A percentile compares a stretch with the other conserved stretches of the same genome.
Conservation (phyloP, 495 filamentous ascomycete genomes). For the Hypomontagnella submonticulosa region DNA sequence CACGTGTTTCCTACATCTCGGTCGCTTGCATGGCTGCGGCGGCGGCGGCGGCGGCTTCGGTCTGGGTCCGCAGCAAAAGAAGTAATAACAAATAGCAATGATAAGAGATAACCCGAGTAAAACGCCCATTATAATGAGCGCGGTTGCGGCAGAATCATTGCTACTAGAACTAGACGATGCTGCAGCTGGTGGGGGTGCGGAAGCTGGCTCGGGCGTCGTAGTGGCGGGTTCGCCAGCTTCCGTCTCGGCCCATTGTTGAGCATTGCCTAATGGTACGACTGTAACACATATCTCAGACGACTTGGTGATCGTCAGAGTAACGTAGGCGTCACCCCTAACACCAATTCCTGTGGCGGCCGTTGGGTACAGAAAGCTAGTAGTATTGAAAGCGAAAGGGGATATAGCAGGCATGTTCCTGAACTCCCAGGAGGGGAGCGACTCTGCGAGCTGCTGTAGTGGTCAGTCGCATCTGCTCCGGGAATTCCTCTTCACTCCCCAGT, state of each 20-base stretch:
- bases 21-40: too few relatives aligned
- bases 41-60: neutral
- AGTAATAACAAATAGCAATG: conserved; percentile 18
- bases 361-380: conserved; percentile 1
- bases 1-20: too few relatives aligned
- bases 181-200: neutral
- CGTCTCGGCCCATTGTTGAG: neutral
- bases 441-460: too few relatives aligned
- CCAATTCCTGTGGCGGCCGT: conserved; percentile 9
- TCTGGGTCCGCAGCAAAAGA: conserved; percentile 9
- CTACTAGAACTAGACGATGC: conserved; percentile 7
- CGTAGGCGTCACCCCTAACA: neutral
- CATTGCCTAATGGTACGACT: conserved; percentile 14
- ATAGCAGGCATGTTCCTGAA: neutral
- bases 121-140: conserved; percentile 38
- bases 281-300: conserved; percentile 10
- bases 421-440: neutral
- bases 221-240: neutral
- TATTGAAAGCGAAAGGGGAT: neutral
- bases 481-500: too few relatives aligned
- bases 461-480: too few relatives aligned
- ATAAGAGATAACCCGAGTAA: conserved; percentile 18
- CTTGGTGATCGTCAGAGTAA: conserved; percentile 19
- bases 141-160: conserved; percentile 20
- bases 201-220: neutral